Conservation (phyloP, 2,329 filamentous ascomycete species). For the Huntiella bhutanensis region DNA sequence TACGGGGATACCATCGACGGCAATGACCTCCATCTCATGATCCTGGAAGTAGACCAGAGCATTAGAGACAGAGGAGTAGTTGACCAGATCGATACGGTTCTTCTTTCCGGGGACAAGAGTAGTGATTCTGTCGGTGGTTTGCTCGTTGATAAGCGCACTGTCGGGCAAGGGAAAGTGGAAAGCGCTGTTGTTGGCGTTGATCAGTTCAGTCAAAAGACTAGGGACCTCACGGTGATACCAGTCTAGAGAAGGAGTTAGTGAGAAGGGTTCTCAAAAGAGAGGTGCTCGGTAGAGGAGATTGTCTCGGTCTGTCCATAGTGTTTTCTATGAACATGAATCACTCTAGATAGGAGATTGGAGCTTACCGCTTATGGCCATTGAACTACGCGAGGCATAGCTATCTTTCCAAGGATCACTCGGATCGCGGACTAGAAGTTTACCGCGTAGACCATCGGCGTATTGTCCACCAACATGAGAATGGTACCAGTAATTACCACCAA, state of each 20-base stretch:
- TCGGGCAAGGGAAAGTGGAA: conserved; percentile 36
- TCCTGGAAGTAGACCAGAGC: conserved; percentile 26
- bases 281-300: neutral
- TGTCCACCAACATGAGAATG: conserved; percentile 21
- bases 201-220: conserved; percentile 25
- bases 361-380: neutral
- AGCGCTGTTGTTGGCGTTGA: conserved; percentile 25
- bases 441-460: conserved; percentile 39
- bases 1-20: conserved; percentile 25
- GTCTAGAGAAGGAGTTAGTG: conserved; percentile 18
- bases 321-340: neutral
- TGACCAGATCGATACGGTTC: conserved; percentile 29
- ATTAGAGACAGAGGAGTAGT: conserved; percentile 24
- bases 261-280: neutral
- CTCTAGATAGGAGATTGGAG: neutral
- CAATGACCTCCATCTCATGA: conserved; percentile 27
- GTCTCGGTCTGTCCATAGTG: neutral
- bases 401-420: conserved; percentile 22
- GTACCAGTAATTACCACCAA: conserved; percentile 29
- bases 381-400: too few relatives aligned
- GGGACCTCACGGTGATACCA: conserved; percentile 40
- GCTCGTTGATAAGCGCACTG: conserved; percentile 32
- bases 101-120: conserved; percentile 16
- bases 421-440: conserved; percentile 34
- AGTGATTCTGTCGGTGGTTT: conserved; percentile 15